A percentile compares a stretch with the other conserved stretches of the same genome.
Evolutionary conservation across 495 filamentous ascomycete species (phyloP).

Genomic region (Baudoinia panamericana): DNA sequence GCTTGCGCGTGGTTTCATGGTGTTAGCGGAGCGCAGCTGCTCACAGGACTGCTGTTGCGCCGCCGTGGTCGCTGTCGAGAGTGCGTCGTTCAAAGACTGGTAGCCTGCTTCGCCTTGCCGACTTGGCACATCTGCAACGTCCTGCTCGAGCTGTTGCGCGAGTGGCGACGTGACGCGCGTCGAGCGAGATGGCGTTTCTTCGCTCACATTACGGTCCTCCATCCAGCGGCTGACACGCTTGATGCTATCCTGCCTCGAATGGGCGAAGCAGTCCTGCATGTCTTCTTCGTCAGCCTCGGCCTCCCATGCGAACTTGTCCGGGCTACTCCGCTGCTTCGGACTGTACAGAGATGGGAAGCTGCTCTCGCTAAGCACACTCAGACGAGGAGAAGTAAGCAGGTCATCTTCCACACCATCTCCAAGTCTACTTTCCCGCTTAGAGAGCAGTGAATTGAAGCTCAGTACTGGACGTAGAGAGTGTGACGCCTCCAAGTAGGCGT

Average conservation of each 20-base stretch:
- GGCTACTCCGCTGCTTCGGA: slow-evolving; percentile 9
- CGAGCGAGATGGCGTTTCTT: slow-evolving; percentile 17
- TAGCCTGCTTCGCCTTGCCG: not conserved
- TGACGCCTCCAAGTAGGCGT: slow-evolving; percentile 17
- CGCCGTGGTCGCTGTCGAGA: not conserved
- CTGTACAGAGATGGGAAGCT: slow-evolving; percentile 21
- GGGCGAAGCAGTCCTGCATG: not conserved
- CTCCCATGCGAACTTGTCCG: slow-evolving; percentile 15
- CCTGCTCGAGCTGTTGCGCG: not conserved
- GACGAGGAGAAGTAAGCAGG: slow-evolving; percentile 15
- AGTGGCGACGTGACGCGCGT: slow-evolving; percentile 14
- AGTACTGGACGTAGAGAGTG: slow-evolving; percentile 16
- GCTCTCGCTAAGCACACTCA: slow-evolving; percentile 22
- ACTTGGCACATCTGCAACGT: not conserved
- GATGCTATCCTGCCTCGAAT: slow-evolving; percentile 15
- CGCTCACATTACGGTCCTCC: slow-evolving; percentile 5
- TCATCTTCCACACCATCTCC: slow-evolving; percentile 12
- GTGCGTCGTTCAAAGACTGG: slow-evolving; percentile 10
- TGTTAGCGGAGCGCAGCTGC: not conserved
- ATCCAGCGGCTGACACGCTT: slow-evolving; percentile 22
- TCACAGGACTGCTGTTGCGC: not conserved
- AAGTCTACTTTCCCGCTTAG: slow-evolving; percentile 10
- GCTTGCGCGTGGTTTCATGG: not conserved
- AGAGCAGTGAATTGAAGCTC: slow-evolving; percentile 23
- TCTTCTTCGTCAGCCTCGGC: slow-evolving; percentile 7